Percentiles rank a stretch among this genome's conserved stretches.
Conservation (phyloP, 306 rosid species). For the Castanospermum australe region DNA sequence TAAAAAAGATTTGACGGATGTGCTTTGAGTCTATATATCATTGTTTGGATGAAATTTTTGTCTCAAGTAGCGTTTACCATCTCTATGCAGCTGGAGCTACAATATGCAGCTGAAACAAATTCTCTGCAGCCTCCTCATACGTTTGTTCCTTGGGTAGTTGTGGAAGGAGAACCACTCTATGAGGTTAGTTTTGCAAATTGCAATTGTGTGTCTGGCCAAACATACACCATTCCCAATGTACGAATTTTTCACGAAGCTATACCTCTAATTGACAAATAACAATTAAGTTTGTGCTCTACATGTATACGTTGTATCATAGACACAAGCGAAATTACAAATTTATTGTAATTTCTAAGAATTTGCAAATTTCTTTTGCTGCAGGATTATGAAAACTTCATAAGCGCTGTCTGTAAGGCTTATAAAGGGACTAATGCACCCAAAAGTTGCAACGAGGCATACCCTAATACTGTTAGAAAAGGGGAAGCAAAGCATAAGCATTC, state of each 20-base stretch:
- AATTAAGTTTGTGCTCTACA: neutral
- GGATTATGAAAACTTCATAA: constrained; percentile 77
- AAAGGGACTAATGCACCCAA: constrained; percentile 44
- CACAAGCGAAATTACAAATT: neutral
- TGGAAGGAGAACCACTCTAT: constrained; percentile 78
- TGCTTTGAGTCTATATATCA: constrained; percentile 1
- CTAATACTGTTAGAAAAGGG: constrained; percentile 20
- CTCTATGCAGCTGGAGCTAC: constrained; percentile 72
- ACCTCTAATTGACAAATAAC: neutral
- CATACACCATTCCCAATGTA: neutral
- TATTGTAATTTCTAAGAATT: neutral
- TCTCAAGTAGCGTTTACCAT: constrained; percentile 18
- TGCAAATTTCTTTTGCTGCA: constrained; percentile 29
- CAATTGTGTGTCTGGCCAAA: neutral
- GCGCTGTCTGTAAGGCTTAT: constrained; percentile 75
- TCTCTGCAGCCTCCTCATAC: constrained; percentile 78
- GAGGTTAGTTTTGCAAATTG: constrained; percentile 65
- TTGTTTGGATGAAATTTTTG: neutral
- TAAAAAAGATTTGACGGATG: neutral
- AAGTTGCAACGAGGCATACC: constrained; percentile 47
- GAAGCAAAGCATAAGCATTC: constrained; percentile 22
- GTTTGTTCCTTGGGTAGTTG: constrained; percentile 93
- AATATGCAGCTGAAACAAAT: constrained; percentile 67
- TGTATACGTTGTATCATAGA: neutral
- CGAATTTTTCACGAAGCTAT: neutral